Conservation (phyloP, 1,284 basidiomycete species). For the Malassezia yamatoensis region DNA sequence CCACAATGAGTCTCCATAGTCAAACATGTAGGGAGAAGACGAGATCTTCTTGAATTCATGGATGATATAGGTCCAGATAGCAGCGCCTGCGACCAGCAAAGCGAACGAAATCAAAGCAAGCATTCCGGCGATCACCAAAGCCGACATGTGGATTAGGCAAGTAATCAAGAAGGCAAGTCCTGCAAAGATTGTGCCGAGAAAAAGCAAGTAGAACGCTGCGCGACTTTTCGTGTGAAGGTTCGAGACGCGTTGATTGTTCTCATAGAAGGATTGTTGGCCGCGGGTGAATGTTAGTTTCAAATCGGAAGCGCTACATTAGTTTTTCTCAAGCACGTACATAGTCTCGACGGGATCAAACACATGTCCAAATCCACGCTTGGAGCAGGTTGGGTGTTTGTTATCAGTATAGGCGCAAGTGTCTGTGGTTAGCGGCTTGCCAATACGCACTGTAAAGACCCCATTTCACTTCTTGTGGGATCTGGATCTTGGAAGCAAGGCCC, state of each 20-base stretch:
- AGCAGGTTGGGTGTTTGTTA: slow-evolving; percentile 20
- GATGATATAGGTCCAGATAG: slow-evolving; percentile 38
- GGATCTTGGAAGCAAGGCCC: background rate
- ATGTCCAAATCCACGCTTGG: slow-evolving; percentile 23
- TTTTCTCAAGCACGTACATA: background rate
- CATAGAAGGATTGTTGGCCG: background rate
- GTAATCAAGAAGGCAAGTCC: slow-evolving; percentile 36
- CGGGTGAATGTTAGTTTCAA: background rate
- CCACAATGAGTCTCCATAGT: slow-evolving; percentile 42
- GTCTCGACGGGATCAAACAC: slow-evolving; percentile 24
- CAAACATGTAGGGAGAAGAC: slow-evolving; percentile 19
- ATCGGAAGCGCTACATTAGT: background rate
- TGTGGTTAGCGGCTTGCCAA: background rate
- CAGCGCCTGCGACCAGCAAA: slow-evolving; percentile 30
- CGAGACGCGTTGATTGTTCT: background rate
- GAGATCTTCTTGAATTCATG: slow-evolving; percentile 20
- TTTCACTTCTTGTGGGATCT: slow-evolving; percentile 18
- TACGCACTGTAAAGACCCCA: slow-evolving; percentile 33
- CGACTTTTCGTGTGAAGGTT: slow-evolving; percentile 4
- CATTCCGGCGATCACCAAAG: slow-evolving; percentile 32
- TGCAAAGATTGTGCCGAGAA: slow-evolving; percentile 39
- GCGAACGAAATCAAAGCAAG: slow-evolving; percentile 32
- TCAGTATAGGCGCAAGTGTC: background rate
- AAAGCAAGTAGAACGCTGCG: slow-evolving; percentile 38
- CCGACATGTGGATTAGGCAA: slow-evolving; percentile 32